Conservation (phyloP, 805 yeast species). For the Starmerella tilneyi region DNA sequence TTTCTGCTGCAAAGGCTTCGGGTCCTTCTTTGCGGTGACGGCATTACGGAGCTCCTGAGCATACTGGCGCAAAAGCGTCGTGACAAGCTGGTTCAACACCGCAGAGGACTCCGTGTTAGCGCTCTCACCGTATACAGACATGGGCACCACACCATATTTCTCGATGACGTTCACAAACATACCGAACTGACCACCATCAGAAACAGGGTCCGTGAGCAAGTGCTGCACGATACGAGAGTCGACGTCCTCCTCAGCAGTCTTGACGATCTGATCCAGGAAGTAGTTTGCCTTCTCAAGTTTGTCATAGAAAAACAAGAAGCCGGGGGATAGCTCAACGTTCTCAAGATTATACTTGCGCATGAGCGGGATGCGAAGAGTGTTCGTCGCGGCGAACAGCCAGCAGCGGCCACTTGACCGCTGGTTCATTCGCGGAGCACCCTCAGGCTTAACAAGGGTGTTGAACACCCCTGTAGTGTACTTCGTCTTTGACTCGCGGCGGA, state of each 20-base stretch:
- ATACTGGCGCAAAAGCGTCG: constrained; percentile 64
- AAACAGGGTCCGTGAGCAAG: constrained; percentile 53
- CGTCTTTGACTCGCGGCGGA: constrained; percentile 26
- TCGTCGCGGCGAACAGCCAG: constrained; percentile 81
- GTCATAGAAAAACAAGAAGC: constrained; percentile 73
- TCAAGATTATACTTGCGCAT: constrained; percentile 53
- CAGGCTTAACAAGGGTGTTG: constrained; percentile 37
- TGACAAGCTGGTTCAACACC: constrained; percentile 49
- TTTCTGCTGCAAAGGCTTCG: constrained; percentile 34
- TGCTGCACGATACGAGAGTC: constrained; percentile 63
- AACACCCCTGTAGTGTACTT: constrained; percentile 31
- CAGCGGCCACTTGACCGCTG: constrained; percentile 74
- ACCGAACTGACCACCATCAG: constrained; percentile 84
- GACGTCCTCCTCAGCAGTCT: constrained; percentile 54
- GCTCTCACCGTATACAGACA: constrained; percentile 61
- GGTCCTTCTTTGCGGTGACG: constrained; percentile 34
- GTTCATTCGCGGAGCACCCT: constrained; percentile 58
- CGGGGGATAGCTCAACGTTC: constrained; percentile 64
- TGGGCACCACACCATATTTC: constrained; percentile 75
- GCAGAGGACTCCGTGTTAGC: constrained; percentile 43
- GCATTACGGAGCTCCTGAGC: constrained; percentile 58
- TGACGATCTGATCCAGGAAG: constrained; percentile 65
- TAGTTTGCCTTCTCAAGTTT: constrained; percentile 76
- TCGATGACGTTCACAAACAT: constrained; percentile 68
- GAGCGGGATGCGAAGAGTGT: constrained; percentile 55